Evolutionary conservation across 2,329 filamentous ascomycete species (phyloP), one percentile per base, ranked within the genome.

Genomic region (Cladosporium austrohemisphaericum): DNA sequence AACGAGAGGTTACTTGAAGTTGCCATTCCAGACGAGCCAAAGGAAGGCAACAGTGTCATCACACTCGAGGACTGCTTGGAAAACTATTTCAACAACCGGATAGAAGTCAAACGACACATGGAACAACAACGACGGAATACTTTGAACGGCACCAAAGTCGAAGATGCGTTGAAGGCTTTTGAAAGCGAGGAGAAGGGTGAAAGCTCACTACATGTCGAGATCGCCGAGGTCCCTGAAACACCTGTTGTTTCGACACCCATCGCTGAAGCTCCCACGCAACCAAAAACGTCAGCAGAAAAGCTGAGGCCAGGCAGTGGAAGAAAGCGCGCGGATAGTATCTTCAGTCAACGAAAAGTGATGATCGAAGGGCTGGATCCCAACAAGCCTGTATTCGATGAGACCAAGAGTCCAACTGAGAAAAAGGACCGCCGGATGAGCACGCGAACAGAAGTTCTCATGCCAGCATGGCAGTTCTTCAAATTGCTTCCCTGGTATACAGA

Each of bases 381-480:
- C 76, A 83, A 55, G 78, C 13, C 32, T 22, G 16, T 14, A 8
- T 10, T 28, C 5, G 40, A 44, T 13, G 49, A 51, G 14, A 19
- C 37, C 14, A 43, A 50, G 31, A 22, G 8, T 6, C 33, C 6
- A 25, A 51, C 5, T 23, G 18, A 2, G 43, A 73, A 70, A 61
- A 60, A 62, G 41, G 49, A 54, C 31, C 41, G 62, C 28, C 60
- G 63, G 49, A 51, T 64, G 52, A 61, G 60, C 54, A 61, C 61
- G 9, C 58, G 78, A 55, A 95, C 92, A 63, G 91, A 95, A 60
- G 86, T 97, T 11, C 84, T 92, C 51, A 95, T 97, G 74, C 92
- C 92, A 29, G 93, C 93, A 2, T 97, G 91, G 90, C 92, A 96
- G 62, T 95, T 97, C 63, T 97, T 96, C 70, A 89, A 87, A 61